A percentile compares a stretch with the other conserved stretches of the same genome.
Evolutionary conservation across 306 rosid genomes (phyloP).

Genomic region (Trifolium pratense): DNA sequence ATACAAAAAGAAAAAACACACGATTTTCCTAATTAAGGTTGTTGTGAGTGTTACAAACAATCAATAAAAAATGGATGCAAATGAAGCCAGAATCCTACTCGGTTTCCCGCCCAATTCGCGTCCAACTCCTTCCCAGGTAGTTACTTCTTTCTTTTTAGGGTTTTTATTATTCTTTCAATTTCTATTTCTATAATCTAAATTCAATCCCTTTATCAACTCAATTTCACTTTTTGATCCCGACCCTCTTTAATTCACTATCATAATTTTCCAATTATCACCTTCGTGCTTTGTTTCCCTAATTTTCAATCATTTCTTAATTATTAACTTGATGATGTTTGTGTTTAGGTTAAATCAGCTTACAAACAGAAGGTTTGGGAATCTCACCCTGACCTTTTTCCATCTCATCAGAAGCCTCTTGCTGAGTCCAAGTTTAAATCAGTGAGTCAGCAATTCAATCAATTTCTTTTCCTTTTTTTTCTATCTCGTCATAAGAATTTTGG

Average conservation of each 20-base stretch:
- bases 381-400: conserved; percentile 80
- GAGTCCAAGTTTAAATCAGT: conserved; percentile 76
- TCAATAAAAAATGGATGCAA: conserved; percentile 61
- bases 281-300: neutral
- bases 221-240: conserved; percentile 19
- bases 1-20: no score
- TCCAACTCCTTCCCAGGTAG: conserved; percentile 63
- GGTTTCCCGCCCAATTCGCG: conserved; percentile 66
- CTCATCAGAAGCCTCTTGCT: conserved; percentile 63
- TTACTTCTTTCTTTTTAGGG: conserved; percentile 14
- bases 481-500: no score
- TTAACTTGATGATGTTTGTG: no score
- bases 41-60: no score
- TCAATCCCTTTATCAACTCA: conserved; percentile 14
- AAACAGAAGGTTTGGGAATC: conserved; percentile 79
- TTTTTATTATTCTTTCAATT: conserved; percentile 24
- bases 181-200: conserved; percentile 19
- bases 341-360: conserved; percentile 77
- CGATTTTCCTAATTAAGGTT: neutral
- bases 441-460: conserved; percentile 47
- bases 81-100: conserved; percentile 63
- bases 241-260: neutral
- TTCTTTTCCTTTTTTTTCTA: neutral
- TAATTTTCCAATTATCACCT: conserved; percentile 2
- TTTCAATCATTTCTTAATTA: neutral